phyloP scores from a whole-genome alignment of 2,329 filamentous ascomycete genomes.

The Stachybotrys chartarum region DNA sequence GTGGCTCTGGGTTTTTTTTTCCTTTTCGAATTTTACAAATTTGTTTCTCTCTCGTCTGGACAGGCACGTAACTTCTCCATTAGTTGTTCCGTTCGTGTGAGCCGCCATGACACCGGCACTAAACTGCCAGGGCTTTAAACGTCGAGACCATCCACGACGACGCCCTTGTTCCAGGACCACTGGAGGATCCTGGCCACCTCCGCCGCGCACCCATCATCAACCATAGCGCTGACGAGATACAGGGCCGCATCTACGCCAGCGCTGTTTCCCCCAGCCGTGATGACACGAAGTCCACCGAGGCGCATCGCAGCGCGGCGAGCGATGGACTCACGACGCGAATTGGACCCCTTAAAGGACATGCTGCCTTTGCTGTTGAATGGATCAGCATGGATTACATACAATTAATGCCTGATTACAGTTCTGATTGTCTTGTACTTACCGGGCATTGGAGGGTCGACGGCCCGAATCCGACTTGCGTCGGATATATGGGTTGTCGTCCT shows the following conservation, averaged over 20 bases:
- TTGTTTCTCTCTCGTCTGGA: not conserved
- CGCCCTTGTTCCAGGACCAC: slow-evolving; percentile 79
- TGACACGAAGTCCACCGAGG: slow-evolving; percentile 61
- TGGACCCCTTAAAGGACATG: slow-evolving; percentile 71
- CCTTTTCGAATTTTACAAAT: not conserved
- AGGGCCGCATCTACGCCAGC: slow-evolving; percentile 77
- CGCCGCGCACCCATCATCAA: slow-evolving; percentile 67
- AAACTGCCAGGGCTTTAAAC: slow-evolving; percentile 46
- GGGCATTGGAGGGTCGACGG: slow-evolving; percentile 52
- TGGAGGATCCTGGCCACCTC: slow-evolving; percentile 71
- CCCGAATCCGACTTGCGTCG: slow-evolving; percentile 64
- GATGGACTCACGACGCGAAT: slow-evolving; percentile 71
- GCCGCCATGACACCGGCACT: slow-evolving; percentile 17
- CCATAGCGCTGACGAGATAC: slow-evolving; percentile 78
- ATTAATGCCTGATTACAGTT: too few species aligned
- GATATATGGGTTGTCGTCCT: slow-evolving; percentile 79
- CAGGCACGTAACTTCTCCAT: slow-evolving; percentile 4
- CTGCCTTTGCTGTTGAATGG: slow-evolving; percentile 61
- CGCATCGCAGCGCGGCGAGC: slow-evolving; percentile 70
- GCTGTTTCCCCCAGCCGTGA: slow-evolving; percentile 73
- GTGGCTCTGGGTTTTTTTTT: not conserved
- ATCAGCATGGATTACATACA: too few species aligned
- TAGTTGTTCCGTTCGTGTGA: not conserved
- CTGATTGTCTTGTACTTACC: slow-evolving; percentile 33
- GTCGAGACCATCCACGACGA: slow-evolving; percentile 78